These are phyloP conservation scores for Crithidia mellificae DNA, from an alignment of 208 protist species.

Conservation along the genomic window DNA sequence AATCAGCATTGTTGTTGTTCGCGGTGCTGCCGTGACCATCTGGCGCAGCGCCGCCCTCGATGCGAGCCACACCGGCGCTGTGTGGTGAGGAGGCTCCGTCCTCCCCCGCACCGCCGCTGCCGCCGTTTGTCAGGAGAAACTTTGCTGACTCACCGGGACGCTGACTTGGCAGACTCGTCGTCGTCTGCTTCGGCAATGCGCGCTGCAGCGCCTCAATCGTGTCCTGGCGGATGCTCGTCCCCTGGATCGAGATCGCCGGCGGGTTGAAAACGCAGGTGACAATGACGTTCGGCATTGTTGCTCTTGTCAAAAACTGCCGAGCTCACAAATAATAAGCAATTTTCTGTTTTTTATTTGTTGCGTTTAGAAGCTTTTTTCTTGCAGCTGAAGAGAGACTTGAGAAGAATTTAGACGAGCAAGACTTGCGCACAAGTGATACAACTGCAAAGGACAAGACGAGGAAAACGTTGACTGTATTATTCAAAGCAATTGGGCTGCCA, in stretches of 20 bases:
- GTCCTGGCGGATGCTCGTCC: conserved; percentile 74
- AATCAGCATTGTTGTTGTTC: neutral
- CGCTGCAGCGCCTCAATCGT: conserved; percentile 74
- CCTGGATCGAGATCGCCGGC: conserved; percentile 63
- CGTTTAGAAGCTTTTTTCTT: too few relatives aligned
- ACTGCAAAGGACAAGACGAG: too few relatives aligned
- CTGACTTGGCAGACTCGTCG: conserved; percentile 51
- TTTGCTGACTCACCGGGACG: conserved; percentile 43
- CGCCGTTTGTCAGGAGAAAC: conserved; percentile 43
- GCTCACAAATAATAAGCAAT: too few relatives aligned
- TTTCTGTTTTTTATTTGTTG: too few relatives aligned
- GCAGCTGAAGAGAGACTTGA: too few relatives aligned
- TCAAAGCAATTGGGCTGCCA: too few relatives aligned
- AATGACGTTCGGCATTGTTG: conserved; percentile 81
- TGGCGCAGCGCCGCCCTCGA: conserved; percentile 5
- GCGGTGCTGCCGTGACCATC: conserved; percentile 2
- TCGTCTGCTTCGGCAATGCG: conserved; percentile 64
- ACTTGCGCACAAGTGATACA: too few relatives aligned
- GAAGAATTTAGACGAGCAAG: too few relatives aligned
- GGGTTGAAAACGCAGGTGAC: conserved; percentile 86
- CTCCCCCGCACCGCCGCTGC: conserved; percentile 14
- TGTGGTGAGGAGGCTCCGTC: neutral
- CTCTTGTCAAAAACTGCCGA: neutral
- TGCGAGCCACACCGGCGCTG: conserved; percentile 1
- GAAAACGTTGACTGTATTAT: too few relatives aligned